These are phyloP conservation scores for Coemansia sp. DNA, from an alignment of 192 early-diverging fungal species.

Conservation along the genomic window DNA sequence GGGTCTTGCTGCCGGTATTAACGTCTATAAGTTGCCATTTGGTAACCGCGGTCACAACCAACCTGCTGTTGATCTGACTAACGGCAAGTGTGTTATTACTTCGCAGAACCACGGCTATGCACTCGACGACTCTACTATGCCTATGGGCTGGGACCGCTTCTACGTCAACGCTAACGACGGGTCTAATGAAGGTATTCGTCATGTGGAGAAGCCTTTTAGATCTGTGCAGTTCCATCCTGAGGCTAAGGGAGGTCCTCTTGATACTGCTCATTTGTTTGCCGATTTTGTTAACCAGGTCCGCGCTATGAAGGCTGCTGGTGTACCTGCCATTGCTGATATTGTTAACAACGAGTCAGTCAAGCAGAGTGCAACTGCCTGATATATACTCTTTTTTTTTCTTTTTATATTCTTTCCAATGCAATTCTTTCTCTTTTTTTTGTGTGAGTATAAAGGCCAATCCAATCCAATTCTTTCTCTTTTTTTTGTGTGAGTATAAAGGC, in stretches of 20 bases:
- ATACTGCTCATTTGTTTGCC: conserved; percentile 96
- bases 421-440: not conserved
- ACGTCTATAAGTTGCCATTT: conserved; percentile 94
- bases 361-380: not conserved
- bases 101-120: conserved; percentile 99
- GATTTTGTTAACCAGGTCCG: conserved; percentile 87
- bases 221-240: conserved; percentile 99
- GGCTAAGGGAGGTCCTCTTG: conserved; percentile 90
- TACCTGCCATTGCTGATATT: not conserved
- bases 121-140: conserved; percentile 77
- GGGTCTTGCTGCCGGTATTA: conserved; percentile 87
- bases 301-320: conserved; percentile 30
- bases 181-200: conserved; percentile 97
- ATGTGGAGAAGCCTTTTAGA: conserved; percentile 86
- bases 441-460: not conserved
- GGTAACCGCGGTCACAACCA: conserved; percentile 99
- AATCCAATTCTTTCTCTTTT: not conserved
- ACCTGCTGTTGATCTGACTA: conserved; percentile 92
- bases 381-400: not conserved
- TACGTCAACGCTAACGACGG: conserved; percentile 99
- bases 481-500: too few species aligned
- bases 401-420: not conserved
- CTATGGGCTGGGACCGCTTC: conserved; percentile 64
- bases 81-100: conserved; percentile 96
- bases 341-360: not conserved